Conservation (phyloP, 2,329 filamentous ascomycete genomes). For the Trichoderma atrobrunneum region DNA sequence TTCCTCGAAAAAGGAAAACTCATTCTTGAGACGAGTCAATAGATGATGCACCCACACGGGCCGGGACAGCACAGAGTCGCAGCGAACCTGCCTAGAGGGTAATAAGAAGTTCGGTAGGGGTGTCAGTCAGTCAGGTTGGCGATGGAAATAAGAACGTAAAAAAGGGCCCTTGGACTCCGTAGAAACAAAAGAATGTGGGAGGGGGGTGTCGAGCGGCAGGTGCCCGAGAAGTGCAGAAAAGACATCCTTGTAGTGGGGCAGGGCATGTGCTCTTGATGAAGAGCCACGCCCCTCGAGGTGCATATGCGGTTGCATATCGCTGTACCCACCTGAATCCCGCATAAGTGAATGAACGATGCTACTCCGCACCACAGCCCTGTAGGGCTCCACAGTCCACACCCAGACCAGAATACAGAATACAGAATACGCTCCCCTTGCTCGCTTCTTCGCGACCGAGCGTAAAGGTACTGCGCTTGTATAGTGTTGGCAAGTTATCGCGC, state of each 20-base stretch:
- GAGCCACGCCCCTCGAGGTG: conserved; percentile 9
- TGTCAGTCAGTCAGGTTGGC: neutral
- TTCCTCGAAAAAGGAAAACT: neutral
- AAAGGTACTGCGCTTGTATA: neutral
- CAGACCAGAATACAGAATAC: neutral
- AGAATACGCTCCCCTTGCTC: neutral
- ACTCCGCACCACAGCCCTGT: conserved; percentile 17
- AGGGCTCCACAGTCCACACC: neutral
- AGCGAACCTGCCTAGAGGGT: neutral
- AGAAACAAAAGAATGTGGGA: neutral
- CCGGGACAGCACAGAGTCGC: neutral
- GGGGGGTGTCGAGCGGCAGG: conserved; percentile 5
- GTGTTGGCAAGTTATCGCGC: neutral
- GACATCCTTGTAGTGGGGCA: conserved; percentile 2
- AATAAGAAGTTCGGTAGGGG: neutral
- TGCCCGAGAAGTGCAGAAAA: conserved; percentile 10
- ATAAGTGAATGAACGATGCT: conserved; percentile 10
- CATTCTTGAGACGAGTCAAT: neutral
- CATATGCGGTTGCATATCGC: neutral
- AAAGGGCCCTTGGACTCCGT: neutral
- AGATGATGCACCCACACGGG: neutral
- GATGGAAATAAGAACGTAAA: neutral
- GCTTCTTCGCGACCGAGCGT: neutral
- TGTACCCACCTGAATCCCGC: neutral
- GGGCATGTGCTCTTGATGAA: conserved; percentile 17